A percentile compares a stretch with the other conserved stretches of the same genome.
phyloP scores from a whole-genome alignment of 1,284 basidiomycete genomes.

The Agroathelia rolfsii region DNA sequence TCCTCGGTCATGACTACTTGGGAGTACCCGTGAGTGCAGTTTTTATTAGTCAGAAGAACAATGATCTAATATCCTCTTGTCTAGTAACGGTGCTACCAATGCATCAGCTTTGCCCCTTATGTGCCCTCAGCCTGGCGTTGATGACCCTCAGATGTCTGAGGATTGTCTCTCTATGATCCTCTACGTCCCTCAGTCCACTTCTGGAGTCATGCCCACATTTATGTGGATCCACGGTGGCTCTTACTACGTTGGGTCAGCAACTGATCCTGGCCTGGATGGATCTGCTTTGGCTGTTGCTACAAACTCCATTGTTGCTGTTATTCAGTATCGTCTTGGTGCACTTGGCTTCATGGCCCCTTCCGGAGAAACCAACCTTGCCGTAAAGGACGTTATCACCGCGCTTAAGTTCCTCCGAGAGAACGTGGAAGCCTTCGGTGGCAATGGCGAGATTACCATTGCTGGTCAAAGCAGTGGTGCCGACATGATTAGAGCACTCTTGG shows the following conservation, averaged over 20 bases:
- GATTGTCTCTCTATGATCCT: conserved; percentile 73
- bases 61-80: neutral
- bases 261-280: conserved; percentile 69
- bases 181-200: conserved; percentile 47
- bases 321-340: conserved; percentile 82
- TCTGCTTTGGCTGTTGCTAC: conserved; percentile 63
- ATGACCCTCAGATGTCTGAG: conserved; percentile 46
- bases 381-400: conserved; percentile 62
- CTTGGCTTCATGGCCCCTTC: conserved; percentile 68
- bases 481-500: conserved; percentile 69
- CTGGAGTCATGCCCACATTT: conserved; percentile 39
- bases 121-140: conserved; percentile 54
- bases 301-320: conserved; percentile 71
- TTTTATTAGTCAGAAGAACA: conserved; percentile 1
- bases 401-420: conserved; percentile 56
- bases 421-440: conserved; percentile 64
- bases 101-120: conserved; percentile 49
- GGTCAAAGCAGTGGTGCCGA: conserved; percentile 84
- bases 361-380: conserved; percentile 58
- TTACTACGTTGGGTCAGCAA: conserved; percentile 63
- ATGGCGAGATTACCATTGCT: conserved; percentile 64
- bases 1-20: conserved; percentile 45
- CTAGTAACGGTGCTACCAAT: conserved; percentile 43
- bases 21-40: conserved; percentile 48
- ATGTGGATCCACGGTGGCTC: conserved; percentile 86